Evolutionary conservation across 768 basidiomycete genomes (phyloP).

Genomic region (Kockovaella imperatae): DNA sequence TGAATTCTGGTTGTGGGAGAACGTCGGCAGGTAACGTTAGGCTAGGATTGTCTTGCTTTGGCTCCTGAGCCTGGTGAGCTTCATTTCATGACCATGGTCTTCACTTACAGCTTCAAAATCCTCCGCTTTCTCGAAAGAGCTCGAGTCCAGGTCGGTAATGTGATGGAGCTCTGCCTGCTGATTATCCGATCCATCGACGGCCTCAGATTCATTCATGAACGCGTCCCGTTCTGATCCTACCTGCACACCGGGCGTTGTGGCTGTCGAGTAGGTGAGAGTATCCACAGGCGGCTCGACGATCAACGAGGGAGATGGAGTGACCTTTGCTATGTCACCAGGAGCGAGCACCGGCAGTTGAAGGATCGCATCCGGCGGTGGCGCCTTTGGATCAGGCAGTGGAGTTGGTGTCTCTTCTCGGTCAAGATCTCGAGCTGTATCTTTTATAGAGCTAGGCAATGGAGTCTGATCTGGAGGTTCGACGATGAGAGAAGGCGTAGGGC

Average conservation of each 20-base stretch:
- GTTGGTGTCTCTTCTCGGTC: constrained; percentile 15
- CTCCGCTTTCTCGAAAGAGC: too few species aligned
- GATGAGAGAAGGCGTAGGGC: constrained; percentile 6
- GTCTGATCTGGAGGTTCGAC: constrained; percentile 6
- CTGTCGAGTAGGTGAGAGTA: neutral
- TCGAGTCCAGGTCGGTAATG: too few species aligned
- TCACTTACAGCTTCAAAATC: too few species aligned
- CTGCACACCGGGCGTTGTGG: neutral
- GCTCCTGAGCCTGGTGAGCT: too few species aligned
- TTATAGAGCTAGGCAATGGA: neutral
- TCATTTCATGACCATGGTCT: too few species aligned
- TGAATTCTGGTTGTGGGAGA: too few species aligned
- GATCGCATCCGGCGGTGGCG: constrained; percentile 4
- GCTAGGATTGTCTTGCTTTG: too few species aligned
- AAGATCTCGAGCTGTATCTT: neutral
- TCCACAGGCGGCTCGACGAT: constrained; percentile 17
- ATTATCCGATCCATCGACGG: too few species aligned
- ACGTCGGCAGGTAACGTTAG: too few species aligned
- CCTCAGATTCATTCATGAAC: too few species aligned
- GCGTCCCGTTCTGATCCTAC: too few species aligned
- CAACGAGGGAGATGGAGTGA: constrained; percentile 8
- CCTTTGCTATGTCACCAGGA: neutral
- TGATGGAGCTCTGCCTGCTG: too few species aligned
- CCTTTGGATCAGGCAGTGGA: constrained; percentile 13
- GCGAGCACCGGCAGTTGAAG: constrained; percentile 1